Evolutionary conservation across 805 yeast species (phyloP), one percentile per base, ranked within the genome.

Genomic region (Ogataea nakhonphanomensis): DNA sequence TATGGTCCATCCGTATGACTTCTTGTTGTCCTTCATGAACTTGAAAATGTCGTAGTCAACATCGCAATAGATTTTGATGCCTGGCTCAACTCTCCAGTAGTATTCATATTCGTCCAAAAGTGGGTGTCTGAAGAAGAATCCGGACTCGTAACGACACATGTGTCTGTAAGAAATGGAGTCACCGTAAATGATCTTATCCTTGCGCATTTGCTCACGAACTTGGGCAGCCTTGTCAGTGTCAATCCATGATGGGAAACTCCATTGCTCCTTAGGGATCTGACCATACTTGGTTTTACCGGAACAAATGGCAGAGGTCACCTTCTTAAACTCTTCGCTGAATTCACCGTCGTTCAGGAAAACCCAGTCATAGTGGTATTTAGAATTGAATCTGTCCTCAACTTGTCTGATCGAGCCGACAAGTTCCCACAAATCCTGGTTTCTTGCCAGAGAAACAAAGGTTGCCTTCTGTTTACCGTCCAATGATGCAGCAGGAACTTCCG

Each of bases 71-170:
- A 88, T 76, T 62, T 76, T 76, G 59, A 84, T 75, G 59, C 79
- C 85, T 13, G 96, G 96, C 64, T 89, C 96, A 40, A 89, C 95
- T 66, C 96, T 79, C 96, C 96, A 89, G 71, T 89, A 89, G 73
- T 82, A 89, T 46, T 84, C 88, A 62, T 79, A 88, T n/a, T 85
- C 81, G 40, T 69, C 70, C 72, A 89, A 61, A 43, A 84, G 58
- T 30, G 81, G 81, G 59, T 86, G 93, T 64, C 81, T 76, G 71
- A 76, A 88, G 66, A 89, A 89, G 66, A 88, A 84, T 1, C 96
- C 96, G 11, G 93, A 82, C 64, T 87, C 95, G 58, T 73, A 89
- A 58, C 96, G 75, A 62, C 96, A 88, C 96, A 88, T 88, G 63
- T 88, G 95, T 67, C 96, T 79, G 56, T 81, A 81, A 2, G 87